A percentile compares a stretch with the other conserved stretches of the same genome.
Evolutionary conservation across 371 early-diverging fungal species (phyloP).

Genomic region (Entomophthora muscae): DNA sequence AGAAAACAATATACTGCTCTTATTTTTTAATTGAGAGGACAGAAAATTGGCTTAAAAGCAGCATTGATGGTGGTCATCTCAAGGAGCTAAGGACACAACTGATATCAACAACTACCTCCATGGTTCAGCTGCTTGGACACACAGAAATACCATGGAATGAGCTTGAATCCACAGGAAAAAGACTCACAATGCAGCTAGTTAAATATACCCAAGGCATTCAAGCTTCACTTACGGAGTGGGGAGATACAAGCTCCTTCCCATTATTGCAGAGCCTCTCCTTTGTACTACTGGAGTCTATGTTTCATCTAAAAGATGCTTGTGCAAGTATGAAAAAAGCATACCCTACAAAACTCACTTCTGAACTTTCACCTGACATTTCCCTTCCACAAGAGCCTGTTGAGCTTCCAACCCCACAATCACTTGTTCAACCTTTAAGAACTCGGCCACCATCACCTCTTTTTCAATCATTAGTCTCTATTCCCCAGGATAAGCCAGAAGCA

Average conservation of each 20-base stretch:
- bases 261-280: background rate
- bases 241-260: background rate
- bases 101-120: background rate
- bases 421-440: background rate
- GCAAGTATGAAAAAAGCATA: background rate
- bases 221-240: background rate
- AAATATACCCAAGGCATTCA: background rate
- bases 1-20: background rate
- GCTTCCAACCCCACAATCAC: background rate
- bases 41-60: background rate
- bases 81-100: background rate
- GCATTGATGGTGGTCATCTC: background rate
- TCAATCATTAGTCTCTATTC: background rate
- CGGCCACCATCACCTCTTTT: background rate
- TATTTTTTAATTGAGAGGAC: background rate
- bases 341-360: background rate
- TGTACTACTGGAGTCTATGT: background rate
- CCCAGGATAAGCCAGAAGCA: background rate
- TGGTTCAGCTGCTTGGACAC: background rate
- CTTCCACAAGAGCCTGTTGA: background rate
- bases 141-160: background rate
- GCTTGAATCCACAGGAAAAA: background rate
- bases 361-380: background rate
- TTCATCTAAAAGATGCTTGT: background rate
- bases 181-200: background rate